Evolutionary conservation across 2,329 filamentous ascomycete genomes (phyloP).

Genomic region (Endoconidiophora laricicola): DNA sequence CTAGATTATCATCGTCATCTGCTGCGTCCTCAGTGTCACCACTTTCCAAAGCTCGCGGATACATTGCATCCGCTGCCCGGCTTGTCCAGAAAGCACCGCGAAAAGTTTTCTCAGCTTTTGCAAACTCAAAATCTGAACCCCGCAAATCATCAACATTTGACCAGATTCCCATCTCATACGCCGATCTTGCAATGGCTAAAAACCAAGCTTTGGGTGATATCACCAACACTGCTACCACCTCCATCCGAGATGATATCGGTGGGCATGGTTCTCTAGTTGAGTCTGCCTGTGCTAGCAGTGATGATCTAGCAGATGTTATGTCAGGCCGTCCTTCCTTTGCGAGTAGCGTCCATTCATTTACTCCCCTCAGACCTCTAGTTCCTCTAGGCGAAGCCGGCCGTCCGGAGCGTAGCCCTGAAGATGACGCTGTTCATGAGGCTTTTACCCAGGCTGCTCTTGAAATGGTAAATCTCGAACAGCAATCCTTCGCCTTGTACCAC

Average conservation of each 20-base stretch:
- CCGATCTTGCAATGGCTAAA: not conserved
- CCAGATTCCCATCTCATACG: not conserved
- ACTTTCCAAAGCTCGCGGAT: slow-evolving; percentile 8
- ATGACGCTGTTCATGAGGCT: slow-evolving; percentile 29
- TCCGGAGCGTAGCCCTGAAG: slow-evolving; percentile 15
- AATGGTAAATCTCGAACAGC: slow-evolving; percentile 44
- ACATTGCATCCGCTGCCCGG: slow-evolving; percentile 8
- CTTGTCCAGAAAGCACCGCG: slow-evolving; percentile 11
- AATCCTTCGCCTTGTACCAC: not conserved
- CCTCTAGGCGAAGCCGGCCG: slow-evolving; percentile 13
- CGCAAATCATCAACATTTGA: not conserved
- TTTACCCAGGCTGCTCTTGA: slow-evolving; percentile 78
- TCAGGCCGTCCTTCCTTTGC: slow-evolving; percentile 9
- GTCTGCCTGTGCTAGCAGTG: not conserved
- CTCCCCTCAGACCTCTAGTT: slow-evolving; percentile 11
- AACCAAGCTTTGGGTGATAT: not conserved
- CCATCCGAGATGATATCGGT: not conserved
- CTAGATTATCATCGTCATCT: slow-evolving; percentile 3
- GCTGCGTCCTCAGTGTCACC: slow-evolving; percentile 6
- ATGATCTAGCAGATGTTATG: slow-evolving; percentile 2
- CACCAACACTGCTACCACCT: not conserved
- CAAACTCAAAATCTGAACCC: slow-evolving; percentile 2
- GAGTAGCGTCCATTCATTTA: slow-evolving; percentile 12
- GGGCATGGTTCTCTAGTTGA: not conserved
- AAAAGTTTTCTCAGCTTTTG: slow-evolving; percentile 10